A percentile compares a stretch with the other conserved stretches of the same genome.
These are phyloP conservation scores for Dendrocalamus latiflorus DNA, from an alignment of 202 grass and related monocot genomes.

Conservation along the genomic window DNA sequence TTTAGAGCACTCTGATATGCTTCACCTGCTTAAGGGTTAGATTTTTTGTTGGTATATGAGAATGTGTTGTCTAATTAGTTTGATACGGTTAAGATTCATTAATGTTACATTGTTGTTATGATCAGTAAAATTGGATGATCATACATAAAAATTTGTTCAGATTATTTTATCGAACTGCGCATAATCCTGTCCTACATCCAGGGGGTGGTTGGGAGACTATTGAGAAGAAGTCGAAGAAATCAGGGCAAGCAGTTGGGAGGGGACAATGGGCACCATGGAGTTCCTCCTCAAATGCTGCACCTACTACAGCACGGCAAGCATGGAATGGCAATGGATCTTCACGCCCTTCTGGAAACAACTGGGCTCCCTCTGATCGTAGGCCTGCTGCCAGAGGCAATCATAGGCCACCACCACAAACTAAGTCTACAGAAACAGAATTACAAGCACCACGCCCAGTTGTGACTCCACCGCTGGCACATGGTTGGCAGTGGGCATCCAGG, in stretches of 20 bases:
- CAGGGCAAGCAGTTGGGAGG: constrained; percentile 37
- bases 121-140: no score
- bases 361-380: constrained; percentile 41
- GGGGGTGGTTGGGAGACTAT: constrained; percentile 59
- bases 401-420: constrained; percentile 27
- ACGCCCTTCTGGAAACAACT: constrained; percentile 34
- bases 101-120: background rate
- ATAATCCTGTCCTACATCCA: constrained; percentile 17
- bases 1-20: background rate
- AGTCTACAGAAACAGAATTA: constrained; percentile 28
- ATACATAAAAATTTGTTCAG: no score
- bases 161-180: background rate
- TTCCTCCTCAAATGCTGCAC: constrained; percentile 38
- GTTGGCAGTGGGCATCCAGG: constrained; percentile 59
- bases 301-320: constrained; percentile 31
- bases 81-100: background rate
- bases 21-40: background rate
- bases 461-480: constrained; percentile 45
- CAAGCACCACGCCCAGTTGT: constrained; percentile 35
- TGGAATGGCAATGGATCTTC: constrained; percentile 36
- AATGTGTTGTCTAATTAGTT: background rate
- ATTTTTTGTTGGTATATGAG: background rate
- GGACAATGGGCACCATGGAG: constrained; percentile 31
- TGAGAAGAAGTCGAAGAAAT: constrained; percentile 58
- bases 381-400: constrained; percentile 38